Evolutionary conservation across 352 stramenopile species (phyloP).

Genomic region (Phytophthora crassamura): DNA sequence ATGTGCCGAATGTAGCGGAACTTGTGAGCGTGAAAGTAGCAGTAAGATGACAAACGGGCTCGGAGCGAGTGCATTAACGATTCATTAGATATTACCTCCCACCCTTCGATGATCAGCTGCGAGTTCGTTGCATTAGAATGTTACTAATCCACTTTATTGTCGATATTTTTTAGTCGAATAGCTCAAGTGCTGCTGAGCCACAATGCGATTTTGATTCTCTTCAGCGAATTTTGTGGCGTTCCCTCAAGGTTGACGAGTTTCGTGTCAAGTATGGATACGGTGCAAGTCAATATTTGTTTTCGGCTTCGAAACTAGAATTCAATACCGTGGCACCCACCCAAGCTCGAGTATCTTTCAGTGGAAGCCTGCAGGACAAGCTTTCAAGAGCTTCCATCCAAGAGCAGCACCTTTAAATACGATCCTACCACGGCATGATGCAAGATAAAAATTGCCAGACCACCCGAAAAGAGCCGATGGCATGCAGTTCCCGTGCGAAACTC

Average conservation of each 20-base stretch:
- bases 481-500: neutral
- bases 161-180: too few relatives aligned
- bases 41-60: neutral
- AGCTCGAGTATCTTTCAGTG: neutral
- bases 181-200: too few relatives aligned
- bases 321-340: too few relatives aligned
- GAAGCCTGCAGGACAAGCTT: neutral
- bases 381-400: conserved; percentile 8
- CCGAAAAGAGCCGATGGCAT: conserved; percentile 21
- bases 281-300: too few relatives aligned
- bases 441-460: neutral
- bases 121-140: too few relatives aligned
- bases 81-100: neutral
- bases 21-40: neutral
- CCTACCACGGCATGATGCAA: neutral
- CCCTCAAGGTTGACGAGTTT: neutral
- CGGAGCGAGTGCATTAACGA: neutral
- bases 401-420: conserved; percentile 5
- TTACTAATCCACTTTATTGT: too few relatives aligned
- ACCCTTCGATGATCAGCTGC: too few relatives aligned
- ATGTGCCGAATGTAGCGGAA: neutral
- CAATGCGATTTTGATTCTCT: too few relatives aligned
- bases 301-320: too few relatives aligned
- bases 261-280: too few relatives aligned
- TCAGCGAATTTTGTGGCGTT: neutral